Conservation (phyloP, 352 stramenopile species). For the Phytophthora europaea region DNA sequence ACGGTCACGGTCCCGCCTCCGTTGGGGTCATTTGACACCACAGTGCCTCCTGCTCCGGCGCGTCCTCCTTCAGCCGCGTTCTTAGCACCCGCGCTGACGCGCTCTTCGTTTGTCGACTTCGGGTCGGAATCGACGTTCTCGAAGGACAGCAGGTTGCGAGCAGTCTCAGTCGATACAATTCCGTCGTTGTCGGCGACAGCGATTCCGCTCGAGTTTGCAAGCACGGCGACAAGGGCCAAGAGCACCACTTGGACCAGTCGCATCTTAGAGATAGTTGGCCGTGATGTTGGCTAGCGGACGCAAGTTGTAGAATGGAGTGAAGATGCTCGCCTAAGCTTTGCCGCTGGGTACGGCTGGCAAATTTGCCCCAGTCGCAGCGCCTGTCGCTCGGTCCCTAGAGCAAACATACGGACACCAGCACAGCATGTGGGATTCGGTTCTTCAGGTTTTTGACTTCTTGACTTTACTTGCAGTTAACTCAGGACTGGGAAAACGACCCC, state of each 20-base stretch:
- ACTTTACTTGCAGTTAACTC: constrained; percentile 16
- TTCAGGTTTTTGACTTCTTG: constrained; percentile 1
- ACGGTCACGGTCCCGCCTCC: constrained; percentile 21
- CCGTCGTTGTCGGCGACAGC: constrained; percentile 7
- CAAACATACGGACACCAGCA: constrained; percentile 21
- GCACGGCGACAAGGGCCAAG: neutral
- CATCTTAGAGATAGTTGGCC: constrained; percentile 8
- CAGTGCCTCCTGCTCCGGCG: constrained; percentile 9
- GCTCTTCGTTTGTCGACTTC: constrained; percentile 20
- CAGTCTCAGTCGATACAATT: neutral
- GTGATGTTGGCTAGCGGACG: neutral
- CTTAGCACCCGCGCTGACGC: constrained; percentile 9
- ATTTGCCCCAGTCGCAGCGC: neutral
- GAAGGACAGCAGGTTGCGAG: constrained; percentile 18
- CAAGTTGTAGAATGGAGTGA: constrained; percentile 16
- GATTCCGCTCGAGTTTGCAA: neutral
- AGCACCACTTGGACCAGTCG: constrained; percentile 12
- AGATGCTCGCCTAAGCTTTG: neutral
- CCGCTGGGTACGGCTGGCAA: neutral
- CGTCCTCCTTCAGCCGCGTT: constrained; percentile 26
- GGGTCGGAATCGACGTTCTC: constrained; percentile 4
- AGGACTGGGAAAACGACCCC: constrained; percentile 14
- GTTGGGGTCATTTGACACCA: constrained; percentile 7
- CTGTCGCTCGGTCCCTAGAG: neutral
- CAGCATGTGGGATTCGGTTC: constrained; percentile 3